Conservation (phyloP, 768 basidiomycete genomes). For the Lentinula sp. region DNA sequence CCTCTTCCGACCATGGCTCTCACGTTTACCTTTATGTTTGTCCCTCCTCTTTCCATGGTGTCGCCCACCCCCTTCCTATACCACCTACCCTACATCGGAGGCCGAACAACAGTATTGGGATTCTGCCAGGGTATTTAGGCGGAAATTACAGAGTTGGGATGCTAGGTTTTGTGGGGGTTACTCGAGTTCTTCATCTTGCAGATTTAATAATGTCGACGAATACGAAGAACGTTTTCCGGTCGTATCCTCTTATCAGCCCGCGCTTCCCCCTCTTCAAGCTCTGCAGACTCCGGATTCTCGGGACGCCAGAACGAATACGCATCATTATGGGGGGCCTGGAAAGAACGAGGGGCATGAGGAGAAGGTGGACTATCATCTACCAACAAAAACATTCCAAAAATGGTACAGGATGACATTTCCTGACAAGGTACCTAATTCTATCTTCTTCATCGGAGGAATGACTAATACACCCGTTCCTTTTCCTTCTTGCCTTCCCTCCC, state of each 20-base stretch:
- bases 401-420: not conserved
- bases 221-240: slow-evolving; percentile 1
- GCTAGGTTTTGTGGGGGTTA: not conserved
- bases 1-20: not conserved
- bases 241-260: not conserved
- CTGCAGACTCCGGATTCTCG: not conserved
- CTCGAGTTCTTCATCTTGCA: not conserved
- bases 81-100: not conserved
- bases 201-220: not conserved
- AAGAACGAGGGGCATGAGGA: not conserved
- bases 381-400: not conserved
- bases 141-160: not conserved
- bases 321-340: too few species aligned
- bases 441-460: not conserved
- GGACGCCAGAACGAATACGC: not conserved
- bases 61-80: not conserved
- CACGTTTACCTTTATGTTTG: not conserved
- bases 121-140: not conserved
- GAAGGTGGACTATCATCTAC: not conserved
- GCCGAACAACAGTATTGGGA: slow-evolving; percentile 2
- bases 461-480: not conserved
- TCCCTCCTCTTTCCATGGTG: not conserved
- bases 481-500: not conserved
- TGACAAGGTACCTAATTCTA: not conserved
- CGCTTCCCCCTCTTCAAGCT: slow-evolving; percentile 4